These are phyloP conservation scores for Eucalyptus lansdowneana DNA, from an alignment of 345 rosid species.

Conservation along the genomic window DNA sequence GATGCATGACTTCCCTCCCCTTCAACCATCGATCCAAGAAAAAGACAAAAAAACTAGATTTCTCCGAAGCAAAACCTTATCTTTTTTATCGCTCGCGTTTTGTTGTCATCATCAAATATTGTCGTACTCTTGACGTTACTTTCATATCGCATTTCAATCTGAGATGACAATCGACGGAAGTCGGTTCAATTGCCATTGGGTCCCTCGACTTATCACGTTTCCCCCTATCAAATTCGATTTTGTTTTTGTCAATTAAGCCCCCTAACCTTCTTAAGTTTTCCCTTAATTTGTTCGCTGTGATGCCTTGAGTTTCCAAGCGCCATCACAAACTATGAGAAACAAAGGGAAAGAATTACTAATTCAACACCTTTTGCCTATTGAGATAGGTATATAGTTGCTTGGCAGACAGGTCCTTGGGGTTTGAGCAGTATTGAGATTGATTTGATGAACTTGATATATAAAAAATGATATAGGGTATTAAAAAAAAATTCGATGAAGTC, in stretches of 20 bases:
- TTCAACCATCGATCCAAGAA: not conserved
- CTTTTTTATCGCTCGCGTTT: not conserved
- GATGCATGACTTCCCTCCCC: not conserved
- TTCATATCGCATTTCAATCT: not conserved
- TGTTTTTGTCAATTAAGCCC: not conserved
- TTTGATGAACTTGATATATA: not conserved
- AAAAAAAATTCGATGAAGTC: not conserved
- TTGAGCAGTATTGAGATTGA: not conserved
- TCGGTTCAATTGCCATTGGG: not conserved
- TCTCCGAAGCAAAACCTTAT: not conserved
- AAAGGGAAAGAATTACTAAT: not conserved
- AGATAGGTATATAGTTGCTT: not conserved
- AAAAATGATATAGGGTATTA: too few relatives aligned
- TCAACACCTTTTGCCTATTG: not conserved
- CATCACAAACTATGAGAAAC: not conserved
- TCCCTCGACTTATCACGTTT: not conserved
- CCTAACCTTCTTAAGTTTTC: not conserved
- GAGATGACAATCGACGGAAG: not conserved
- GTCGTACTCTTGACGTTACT: not conserved
- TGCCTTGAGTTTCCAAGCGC: not conserved
- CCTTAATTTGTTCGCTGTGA: not conserved
- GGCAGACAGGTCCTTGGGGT: not conserved
- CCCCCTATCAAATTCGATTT: not conserved
- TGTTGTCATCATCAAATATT: not conserved
- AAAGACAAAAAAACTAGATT: not conserved